Conservation (phyloP, 2,329 filamentous ascomycete genomes). For the Cyanodermella asteris region DNA sequence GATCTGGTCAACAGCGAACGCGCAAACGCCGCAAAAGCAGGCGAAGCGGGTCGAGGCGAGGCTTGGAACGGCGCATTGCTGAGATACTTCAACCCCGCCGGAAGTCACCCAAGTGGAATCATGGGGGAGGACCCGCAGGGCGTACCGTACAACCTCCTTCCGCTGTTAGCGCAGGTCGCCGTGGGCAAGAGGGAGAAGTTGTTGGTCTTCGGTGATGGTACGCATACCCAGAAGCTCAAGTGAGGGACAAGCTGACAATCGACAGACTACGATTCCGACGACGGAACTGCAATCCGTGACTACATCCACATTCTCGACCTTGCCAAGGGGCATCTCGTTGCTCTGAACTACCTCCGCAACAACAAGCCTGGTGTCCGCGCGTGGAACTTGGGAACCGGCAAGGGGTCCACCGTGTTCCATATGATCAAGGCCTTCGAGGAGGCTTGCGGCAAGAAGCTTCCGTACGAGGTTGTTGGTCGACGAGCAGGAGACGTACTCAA, state of each 20-base stretch:
- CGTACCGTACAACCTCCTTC: slow-evolving; percentile 85
- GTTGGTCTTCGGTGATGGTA: slow-evolving; percentile 81
- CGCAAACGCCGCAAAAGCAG: slow-evolving; percentile 57
- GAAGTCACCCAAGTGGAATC: slow-evolving; percentile 80
- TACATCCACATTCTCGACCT: slow-evolving; percentile 95
- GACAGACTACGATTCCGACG: slow-evolving; percentile 69
- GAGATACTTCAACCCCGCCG: slow-evolving; percentile 94
- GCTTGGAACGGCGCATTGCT: slow-evolving; percentile 86
- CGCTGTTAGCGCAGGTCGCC: slow-evolving; percentile 83
- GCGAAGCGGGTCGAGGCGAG: slow-evolving; percentile 49
- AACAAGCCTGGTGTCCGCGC: slow-evolving; percentile 75
- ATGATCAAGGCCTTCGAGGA: slow-evolving; percentile 88
- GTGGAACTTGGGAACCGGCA: slow-evolving; percentile 91
- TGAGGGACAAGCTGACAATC: no score
- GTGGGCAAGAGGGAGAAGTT: slow-evolving; percentile 89
- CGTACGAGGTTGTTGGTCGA: slow-evolving; percentile 67
- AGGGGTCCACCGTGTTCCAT: slow-evolving; percentile 87
- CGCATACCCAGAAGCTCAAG: no score
- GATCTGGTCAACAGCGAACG: slow-evolving; percentile 78
- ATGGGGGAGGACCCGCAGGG: slow-evolving; percentile 98
- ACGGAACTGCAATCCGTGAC: slow-evolving; percentile 87
- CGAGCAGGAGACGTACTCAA: slow-evolving; percentile 81
- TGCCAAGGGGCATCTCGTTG: slow-evolving; percentile 63
- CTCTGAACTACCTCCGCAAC: slow-evolving; percentile 71
- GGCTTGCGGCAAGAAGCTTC: slow-evolving; percentile 65